Conservation (phyloP, 352 stramenopile species). For the Phytopythium delawarense region DNA sequence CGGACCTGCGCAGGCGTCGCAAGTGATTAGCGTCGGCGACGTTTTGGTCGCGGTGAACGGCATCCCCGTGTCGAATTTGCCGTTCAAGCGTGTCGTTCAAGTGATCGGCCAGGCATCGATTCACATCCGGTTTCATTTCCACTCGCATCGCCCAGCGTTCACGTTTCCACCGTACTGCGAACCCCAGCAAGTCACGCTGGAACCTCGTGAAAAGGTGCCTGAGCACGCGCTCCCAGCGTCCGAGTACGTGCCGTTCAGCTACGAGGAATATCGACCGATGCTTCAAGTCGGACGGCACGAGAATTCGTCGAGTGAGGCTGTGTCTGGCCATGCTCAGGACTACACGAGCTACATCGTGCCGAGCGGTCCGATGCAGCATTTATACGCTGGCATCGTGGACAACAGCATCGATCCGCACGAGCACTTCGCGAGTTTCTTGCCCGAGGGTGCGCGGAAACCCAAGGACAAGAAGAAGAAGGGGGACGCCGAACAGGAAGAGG, state of each 20-base stretch:
- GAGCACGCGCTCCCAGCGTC: slow-evolving; percentile 34
- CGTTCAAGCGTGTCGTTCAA: slow-evolving; percentile 76
- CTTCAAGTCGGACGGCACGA: slow-evolving; percentile 49
- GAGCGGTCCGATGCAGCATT: slow-evolving; percentile 82
- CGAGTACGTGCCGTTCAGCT: slow-evolving; percentile 67
- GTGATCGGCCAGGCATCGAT: slow-evolving; percentile 60
- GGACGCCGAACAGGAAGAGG: slow-evolving; percentile 18
- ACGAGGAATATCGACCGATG: slow-evolving; percentile 55
- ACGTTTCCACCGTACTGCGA: slow-evolving; percentile 70
- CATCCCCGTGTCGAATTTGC: slow-evolving; percentile 38
- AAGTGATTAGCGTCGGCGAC: slow-evolving; percentile 67
- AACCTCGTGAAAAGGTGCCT: slow-evolving; percentile 34
- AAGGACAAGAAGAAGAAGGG: slow-evolving; percentile 7
- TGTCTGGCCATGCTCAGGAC: slow-evolving; percentile 5
- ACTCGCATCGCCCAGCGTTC: slow-evolving; percentile 57
- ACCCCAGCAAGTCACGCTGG: slow-evolving; percentile 48
- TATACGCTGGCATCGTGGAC: slow-evolving; percentile 85
- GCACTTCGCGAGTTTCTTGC: slow-evolving; percentile 85
- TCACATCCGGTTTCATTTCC: slow-evolving; percentile 80
- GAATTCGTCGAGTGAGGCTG: not conserved
- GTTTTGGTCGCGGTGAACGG: slow-evolving; percentile 81
- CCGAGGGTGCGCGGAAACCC: slow-evolving; percentile 23
- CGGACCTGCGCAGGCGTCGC: slow-evolving; percentile 68
- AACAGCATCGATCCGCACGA: slow-evolving; percentile 89
- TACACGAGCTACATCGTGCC: slow-evolving; percentile 67